Evolutionary conservation across 2,329 filamentous ascomycete species (phyloP).

Genomic region (Chaetomium globosum): DNA sequence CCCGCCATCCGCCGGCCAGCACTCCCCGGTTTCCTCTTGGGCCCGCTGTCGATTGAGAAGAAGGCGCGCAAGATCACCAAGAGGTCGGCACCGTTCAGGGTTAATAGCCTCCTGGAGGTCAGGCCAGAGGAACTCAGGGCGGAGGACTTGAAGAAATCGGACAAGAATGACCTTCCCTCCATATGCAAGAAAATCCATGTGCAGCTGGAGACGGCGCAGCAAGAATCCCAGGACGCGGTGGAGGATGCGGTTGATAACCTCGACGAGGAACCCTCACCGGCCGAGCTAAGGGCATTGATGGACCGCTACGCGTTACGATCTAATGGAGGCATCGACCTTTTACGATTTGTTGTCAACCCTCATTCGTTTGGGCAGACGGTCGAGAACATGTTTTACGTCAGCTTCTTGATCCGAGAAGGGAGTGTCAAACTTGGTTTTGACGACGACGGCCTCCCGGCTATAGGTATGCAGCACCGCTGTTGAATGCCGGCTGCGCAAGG

Average conservation of each 20-base stretch:
- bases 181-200: conserved; percentile 76
- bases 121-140: conserved; percentile 76
- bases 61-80: conserved; percentile 71
- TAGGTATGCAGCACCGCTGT: conserved; percentile 62
- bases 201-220: conserved; percentile 57
- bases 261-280: conserved; percentile 52
- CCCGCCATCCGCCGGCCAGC: conserved; percentile 73
- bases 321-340: conserved; percentile 73
- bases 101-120: conserved; percentile 68
- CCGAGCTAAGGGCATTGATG: conserved; percentile 58
- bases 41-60: conserved; percentile 86
- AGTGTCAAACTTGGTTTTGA: conserved; percentile 74
- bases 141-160: conserved; percentile 72
- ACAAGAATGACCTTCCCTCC: conserved; percentile 76
- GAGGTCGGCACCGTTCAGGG: conserved; percentile 69
- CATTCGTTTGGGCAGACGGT: conserved; percentile 89
- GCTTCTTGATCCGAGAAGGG: conserved; percentile 89
- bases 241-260: conserved; percentile 43
- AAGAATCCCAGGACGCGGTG: conserved; percentile 52
- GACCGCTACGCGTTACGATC: conserved; percentile 65
- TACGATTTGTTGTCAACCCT: conserved; percentile 89
- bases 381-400: conserved; percentile 96
- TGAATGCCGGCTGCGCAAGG: conserved; percentile 41
- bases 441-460: conserved; percentile 71
- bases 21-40: conserved; percentile 80